phyloP scores from a whole-genome alignment of 176 grass and related monocot species.

The Cymbopogon citratus region DNA sequence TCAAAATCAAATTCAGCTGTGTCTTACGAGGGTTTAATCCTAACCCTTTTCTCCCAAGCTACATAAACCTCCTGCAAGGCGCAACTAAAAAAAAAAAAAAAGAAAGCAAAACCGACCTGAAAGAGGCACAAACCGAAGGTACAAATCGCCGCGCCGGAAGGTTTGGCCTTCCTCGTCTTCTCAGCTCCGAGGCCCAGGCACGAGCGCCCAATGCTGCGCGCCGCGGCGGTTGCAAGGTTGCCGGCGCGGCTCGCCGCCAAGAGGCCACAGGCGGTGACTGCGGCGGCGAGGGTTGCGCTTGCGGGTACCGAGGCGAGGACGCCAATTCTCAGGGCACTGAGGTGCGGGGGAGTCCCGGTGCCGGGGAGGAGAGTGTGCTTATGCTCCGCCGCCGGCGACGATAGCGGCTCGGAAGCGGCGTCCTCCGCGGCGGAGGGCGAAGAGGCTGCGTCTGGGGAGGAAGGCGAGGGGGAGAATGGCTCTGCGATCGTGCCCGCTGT shows the following conservation, averaged over 20 bases:
- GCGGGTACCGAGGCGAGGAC: conserved; percentile 19
- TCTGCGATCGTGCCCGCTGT: conserved; percentile 38
- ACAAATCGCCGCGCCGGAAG: neutral
- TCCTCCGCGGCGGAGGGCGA: conserved; percentile 1
- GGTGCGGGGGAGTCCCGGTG: neutral
- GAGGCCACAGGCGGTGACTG: conserved; percentile 7
- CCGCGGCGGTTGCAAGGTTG: conserved; percentile 11
- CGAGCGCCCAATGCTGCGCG: conserved; percentile 42
- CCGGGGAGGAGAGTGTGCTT: conserved; percentile 31
- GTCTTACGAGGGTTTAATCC: too few species aligned
- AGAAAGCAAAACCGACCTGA: neutral
- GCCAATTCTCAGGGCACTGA: conserved; percentile 35
- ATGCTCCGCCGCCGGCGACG: conserved; percentile 30
- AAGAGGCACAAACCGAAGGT: neutral
- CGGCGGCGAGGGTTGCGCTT: neutral
- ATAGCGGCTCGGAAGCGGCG: neutral
- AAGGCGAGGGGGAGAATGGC: conserved; percentile 17
- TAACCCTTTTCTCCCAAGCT: too few species aligned
- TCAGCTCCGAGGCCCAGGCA: neutral
- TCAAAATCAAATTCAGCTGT: neutral
- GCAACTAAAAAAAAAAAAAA: neutral
- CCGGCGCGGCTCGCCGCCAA: conserved; percentile 12
- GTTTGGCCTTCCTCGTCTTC: neutral
- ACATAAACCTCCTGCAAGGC: too few species aligned
- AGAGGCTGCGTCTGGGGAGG: conserved; percentile 1